Base-by-base conservation (phyloP, 1,284 basidiomycete species). In the Pseudomicrostroma phylloplanum region DNA sequence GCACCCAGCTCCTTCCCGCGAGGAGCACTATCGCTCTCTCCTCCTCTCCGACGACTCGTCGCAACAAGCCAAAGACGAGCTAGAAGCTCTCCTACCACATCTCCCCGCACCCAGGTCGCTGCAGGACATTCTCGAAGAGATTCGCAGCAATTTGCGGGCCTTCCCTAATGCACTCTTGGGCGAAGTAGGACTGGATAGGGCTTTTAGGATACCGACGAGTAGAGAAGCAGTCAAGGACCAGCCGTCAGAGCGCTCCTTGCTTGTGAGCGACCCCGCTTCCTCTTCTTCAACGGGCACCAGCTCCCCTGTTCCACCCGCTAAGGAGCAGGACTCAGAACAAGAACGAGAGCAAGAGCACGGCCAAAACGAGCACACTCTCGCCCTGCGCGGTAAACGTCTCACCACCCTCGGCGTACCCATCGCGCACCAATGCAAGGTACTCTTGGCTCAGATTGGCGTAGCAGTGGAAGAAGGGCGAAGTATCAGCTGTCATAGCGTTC, bases 401-500 rank as follows among this genome's bases (percentile, higher is more conserved):
- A 70, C 72, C 17, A 63, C 58, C 48, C 68, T 73, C 36, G 71
- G 69, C 55, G 73, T 74, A 21, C 72, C 74, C 7, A 61, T 71
- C n/a, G 56, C 36, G 26, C 76, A 78, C 55, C 76, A 78, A 58
- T 48, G 72, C n/a, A 39, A 62, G 2, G 62, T 78, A 21, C 59
- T 76, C 11, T 49, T 64, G 9, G 67, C 71, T 0, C 76, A 78
- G 60, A 62, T 78, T 25, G 46, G 59, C 9, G 51, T 78, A 7
- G 76, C 76, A 0, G 55, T 71, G 23, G 55, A 60, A 6, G 56
- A 68, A 17, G 56, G 61, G 6, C 67, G 76, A 53, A 71, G 71
- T 59, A 67, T 78, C 49, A 72, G 70, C 57, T 69, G 76, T 17
- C 76, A 78, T 59, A 74, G 74, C 17, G 76, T 78, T 19, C 70